Evolutionary conservation across 2,329 filamentous ascomycete genomes (phyloP).

Genomic region (Fusarium aywerte): DNA sequence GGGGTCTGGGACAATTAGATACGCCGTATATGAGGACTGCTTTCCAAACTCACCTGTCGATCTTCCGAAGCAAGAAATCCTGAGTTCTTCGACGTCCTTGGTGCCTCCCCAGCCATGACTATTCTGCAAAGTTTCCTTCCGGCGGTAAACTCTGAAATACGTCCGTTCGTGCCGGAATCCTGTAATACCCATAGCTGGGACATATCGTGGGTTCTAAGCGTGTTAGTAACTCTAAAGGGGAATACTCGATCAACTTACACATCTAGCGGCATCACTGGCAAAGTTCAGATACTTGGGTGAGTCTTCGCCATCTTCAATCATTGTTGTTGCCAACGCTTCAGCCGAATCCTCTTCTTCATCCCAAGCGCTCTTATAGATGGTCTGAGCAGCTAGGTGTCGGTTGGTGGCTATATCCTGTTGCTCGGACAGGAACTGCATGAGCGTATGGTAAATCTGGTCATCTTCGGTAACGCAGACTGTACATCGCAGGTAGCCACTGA

Average conservation of each 20-base stretch:
- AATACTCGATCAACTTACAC: constrained; percentile 48
- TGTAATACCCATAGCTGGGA: constrained; percentile 64
- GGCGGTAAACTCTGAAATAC: constrained; percentile 61
- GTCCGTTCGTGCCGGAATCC: constrained; percentile 65
- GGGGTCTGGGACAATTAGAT: constrained; percentile 50
- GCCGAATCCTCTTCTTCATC: constrained; percentile 63
- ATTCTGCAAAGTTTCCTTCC: constrained; percentile 56
- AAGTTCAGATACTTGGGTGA: constrained; percentile 64
- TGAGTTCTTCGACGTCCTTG: constrained; percentile 64
- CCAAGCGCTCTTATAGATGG: constrained; percentile 65
- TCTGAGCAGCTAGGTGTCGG: constrained; percentile 66
- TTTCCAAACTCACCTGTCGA: constrained; percentile 45
- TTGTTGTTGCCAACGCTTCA: constrained; percentile 50
- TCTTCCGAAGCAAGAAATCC: constrained; percentile 66
- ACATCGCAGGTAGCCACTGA: constrained; percentile 61
- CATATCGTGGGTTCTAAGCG: constrained; percentile 59
- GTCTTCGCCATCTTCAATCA: constrained; percentile 54
- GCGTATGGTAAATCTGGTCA: constrained; percentile 67
- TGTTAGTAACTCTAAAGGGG: background rate
- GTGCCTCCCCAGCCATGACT: constrained; percentile 52
- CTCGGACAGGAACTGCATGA: constrained; percentile 68
- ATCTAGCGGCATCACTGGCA: constrained; percentile 65
- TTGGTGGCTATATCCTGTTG: constrained; percentile 64
- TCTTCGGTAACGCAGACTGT: constrained; percentile 64
- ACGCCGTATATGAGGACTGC: background rate